A percentile compares a stretch with the other conserved stretches of the same genome.
phyloP scores from a whole-genome alignment of 495 filamentous ascomycete genomes.

The Penicillium lividum region DNA sequence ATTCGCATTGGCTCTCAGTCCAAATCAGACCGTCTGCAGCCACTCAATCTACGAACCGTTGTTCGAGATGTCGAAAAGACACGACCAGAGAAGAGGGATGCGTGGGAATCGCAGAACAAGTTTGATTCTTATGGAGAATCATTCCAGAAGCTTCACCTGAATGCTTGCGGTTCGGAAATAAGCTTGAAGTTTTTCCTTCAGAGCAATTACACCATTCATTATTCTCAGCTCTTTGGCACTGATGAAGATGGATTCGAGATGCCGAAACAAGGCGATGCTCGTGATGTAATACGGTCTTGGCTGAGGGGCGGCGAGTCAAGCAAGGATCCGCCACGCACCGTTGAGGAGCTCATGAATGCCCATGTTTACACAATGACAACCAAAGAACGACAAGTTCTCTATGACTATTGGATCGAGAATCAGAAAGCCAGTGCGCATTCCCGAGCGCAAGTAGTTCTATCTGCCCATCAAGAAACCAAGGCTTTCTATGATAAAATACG shows the following conservation, averaged over 20 bases:
- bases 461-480: slow-evolving; percentile 8
- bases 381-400: not conserved
- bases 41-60: slow-evolving; percentile 17
- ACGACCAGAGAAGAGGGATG: slow-evolving; percentile 8
- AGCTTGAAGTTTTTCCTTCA: slow-evolving; percentile 7
- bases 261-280: not conserved
- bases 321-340: not conserved
- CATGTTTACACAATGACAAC: slow-evolving; percentile 4
- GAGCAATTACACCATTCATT: not conserved
- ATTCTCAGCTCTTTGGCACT: not conserved
- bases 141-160: slow-evolving; percentile 5
- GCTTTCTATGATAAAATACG: not conserved
- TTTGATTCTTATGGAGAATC: not conserved
- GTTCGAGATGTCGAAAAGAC: slow-evolving; percentile 16
- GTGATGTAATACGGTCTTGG: not conserved
- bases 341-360: not conserved
- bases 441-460: not conserved
- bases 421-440: not conserved
- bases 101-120: not conserved
- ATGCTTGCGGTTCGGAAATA: not conserved
- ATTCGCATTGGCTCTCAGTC: slow-evolving; percentile 20
- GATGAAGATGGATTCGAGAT: slow-evolving; percentile 1
- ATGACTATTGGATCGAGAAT: not conserved
- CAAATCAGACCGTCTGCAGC: slow-evolving; percentile 7
- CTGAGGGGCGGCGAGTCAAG: not conserved